A percentile compares a stretch with the other conserved stretches of the same genome.
Conservation (phyloP, 2,329 filamentous ascomycete species). For the Cercospora sp. region DNA sequence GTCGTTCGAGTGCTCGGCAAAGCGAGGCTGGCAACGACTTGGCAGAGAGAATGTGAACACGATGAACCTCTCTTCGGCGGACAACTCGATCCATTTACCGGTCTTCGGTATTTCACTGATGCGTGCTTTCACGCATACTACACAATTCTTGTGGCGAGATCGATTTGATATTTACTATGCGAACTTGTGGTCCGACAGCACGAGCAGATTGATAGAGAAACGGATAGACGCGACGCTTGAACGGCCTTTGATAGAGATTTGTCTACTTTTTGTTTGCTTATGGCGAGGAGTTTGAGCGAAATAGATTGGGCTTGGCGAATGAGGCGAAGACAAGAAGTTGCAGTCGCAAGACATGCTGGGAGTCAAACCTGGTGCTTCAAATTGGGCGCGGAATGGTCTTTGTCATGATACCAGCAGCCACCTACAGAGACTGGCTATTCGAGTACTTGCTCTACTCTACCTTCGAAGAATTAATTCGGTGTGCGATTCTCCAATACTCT, state of each 20-base stretch:
- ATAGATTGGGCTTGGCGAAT: slow-evolving; percentile 31
- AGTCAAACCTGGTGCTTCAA: slow-evolving; percentile 12
- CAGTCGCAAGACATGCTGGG: slow-evolving; percentile 31
- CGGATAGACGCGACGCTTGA: background rate
- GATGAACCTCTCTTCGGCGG: background rate
- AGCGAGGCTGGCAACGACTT: slow-evolving; percentile 39
- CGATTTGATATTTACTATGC: background rate
- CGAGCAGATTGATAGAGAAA: slow-evolving; percentile 5
- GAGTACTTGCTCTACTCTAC: slow-evolving; percentile 12
- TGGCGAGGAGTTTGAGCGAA: slow-evolving; percentile 33
- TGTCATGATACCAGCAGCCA: slow-evolving; percentile 24
- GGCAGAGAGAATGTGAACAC: slow-evolving; percentile 29
- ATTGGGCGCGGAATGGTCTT: background rate
- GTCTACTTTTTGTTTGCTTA: slow-evolving; percentile 17
- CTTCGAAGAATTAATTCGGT: background rate
- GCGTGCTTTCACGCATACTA: slow-evolving; percentile 1
- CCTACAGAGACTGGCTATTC: slow-evolving; percentile 3
- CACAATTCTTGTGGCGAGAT: background rate
- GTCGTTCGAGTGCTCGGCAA: slow-evolving; percentile 35
- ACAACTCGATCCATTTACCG: background rate
- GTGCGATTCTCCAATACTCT: background rate
- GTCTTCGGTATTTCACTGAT: background rate
- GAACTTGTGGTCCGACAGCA: slow-evolving; percentile 12
- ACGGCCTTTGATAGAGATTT: slow-evolving; percentile 7
- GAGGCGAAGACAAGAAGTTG: slow-evolving; percentile 18